phyloP scores from a whole-genome alignment of 2,329 filamentous ascomycete species.

The Fusarium zealandicum region DNA sequence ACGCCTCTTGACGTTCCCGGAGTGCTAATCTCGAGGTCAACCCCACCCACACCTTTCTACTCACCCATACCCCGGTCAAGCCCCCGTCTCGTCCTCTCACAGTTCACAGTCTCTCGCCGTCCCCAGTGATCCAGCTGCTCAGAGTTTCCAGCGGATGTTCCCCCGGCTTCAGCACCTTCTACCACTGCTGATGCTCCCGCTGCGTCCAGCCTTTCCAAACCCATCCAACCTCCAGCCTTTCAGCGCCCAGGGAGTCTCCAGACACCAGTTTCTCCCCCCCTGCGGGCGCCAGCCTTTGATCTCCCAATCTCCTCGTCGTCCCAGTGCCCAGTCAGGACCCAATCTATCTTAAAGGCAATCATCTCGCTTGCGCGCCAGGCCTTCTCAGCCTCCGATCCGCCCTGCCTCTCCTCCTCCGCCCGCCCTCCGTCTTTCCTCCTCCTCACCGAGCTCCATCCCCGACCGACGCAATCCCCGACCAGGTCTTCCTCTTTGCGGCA shows the following conservation, averaged over 20 bases:
- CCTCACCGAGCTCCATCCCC: conserved; percentile 42
- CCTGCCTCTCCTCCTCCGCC: conserved; percentile 39
- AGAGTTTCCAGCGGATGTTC: conserved; percentile 33
- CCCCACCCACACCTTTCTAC: conserved; percentile 52
- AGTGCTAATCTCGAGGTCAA: conserved; percentile 53
- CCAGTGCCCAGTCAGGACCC: conserved; percentile 45
- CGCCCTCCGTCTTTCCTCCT: conserved; percentile 38
- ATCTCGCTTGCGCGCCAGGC: conserved; percentile 60
- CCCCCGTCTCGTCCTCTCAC: conserved; percentile 24
- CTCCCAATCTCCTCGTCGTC: conserved; percentile 43
- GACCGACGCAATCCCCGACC: conserved; percentile 40
- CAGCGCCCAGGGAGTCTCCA: not conserved
- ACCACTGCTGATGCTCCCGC: conserved; percentile 14
- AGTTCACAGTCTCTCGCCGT: conserved; percentile 17
- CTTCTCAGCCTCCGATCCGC: conserved; percentile 56
- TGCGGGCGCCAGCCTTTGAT: conserved; percentile 28
- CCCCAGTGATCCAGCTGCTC: conserved; percentile 29
- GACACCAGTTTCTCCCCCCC: conserved; percentile 13
- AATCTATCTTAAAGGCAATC: conserved; percentile 55
- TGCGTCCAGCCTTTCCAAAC: conserved; percentile 14
- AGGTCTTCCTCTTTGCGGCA: conserved; percentile 32
- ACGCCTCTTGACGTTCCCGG: conserved; percentile 38
- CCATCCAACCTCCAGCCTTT: conserved; percentile 19
- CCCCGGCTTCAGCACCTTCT: conserved; percentile 31
- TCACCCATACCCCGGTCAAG: conserved; percentile 37